Evolutionary conservation across 148 eudicot species (phyloP).

Genomic region (Cornus florida): DNA sequence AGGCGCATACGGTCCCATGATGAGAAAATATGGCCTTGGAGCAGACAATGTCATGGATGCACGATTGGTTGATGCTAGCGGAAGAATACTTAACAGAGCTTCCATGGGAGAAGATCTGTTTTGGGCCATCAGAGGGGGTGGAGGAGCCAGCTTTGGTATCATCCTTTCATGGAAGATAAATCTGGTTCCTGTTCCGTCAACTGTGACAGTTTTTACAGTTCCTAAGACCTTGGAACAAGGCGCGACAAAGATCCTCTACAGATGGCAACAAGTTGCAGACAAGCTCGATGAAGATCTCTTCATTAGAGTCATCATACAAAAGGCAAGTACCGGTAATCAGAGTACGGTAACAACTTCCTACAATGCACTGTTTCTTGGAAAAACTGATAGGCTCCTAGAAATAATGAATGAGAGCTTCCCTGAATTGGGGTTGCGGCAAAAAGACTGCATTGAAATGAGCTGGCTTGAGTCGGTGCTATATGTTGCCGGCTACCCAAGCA

Average conservation of each 20-base stretch:
- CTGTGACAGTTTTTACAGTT: constrained; percentile 36
- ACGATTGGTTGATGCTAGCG: constrained; percentile 24
- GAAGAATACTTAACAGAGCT: constrained; percentile 25
- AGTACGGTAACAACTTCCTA: constrained; percentile 6
- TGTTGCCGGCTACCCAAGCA: constrained; percentile 26
- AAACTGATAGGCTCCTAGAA: constrained; percentile 18
- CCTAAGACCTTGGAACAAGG: constrained; percentile 31
- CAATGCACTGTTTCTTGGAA: constrained; percentile 32
- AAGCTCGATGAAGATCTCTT: constrained; percentile 37
- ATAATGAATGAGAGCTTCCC: constrained; percentile 28
- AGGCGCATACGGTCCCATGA: constrained; percentile 38
- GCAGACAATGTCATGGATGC: constrained; percentile 48
- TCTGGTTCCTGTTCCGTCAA: constrained; percentile 35
- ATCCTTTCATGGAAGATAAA: constrained; percentile 36
- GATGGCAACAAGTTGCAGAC: constrained; percentile 39
- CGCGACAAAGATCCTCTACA: constrained; percentile 31
- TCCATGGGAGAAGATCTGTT: constrained; percentile 50
- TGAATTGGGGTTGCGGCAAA: constrained; percentile 28
- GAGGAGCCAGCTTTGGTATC: constrained; percentile 43
- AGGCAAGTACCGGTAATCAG: background rate
- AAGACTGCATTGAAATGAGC: constrained; percentile 41
- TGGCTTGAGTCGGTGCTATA: constrained; percentile 43
- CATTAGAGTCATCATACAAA: constrained; percentile 33
- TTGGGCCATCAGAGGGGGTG: constrained; percentile 52
- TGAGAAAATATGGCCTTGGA: constrained; percentile 45